Base-by-base conservation (phyloP, 768 basidiomycete species). In the Suillus subaureus region DNA sequence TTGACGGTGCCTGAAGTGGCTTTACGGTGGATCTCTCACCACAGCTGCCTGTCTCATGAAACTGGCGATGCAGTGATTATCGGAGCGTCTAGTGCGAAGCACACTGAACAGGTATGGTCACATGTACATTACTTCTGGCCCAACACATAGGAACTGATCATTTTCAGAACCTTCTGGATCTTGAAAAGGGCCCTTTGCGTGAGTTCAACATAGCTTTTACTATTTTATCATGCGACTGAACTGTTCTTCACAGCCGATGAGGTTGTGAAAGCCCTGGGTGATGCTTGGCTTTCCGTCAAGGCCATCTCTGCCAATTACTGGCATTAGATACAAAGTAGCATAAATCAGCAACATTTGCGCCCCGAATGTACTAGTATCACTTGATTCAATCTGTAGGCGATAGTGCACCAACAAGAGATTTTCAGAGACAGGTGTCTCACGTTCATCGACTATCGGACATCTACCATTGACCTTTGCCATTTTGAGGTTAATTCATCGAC, bases 381-480 rank as follows among this genome's bases (percentile, higher is more conserved):
- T 18, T 15, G 47, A 28, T 3, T 16, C 16, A 28, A 18, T 18
- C 9, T 28, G 26, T 26, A 31, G 28, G 28, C 16, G 8, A 28
- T 8, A 31, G 16, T 15, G 7, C 18, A 54, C 31, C 5, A 31
- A 31, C 18, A 54, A 54, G 31, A 55, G 5, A 21, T n/a, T 55
- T 21, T 33, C 9, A 18, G 8, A 55, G 31, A 55, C 1, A 33
- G 21, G 18, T 31, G 28, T 21, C 18, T 33, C 54, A 3, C 12
- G 28, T 40, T 26, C 23, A 39, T 39, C 8, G 15, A 35, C 51
- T 63, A 79, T 58, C 67, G 68, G 55, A 79, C 72, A 69, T 83
- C 81, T 43, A 88, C 77, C 84, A 93, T 88, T 0, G 87, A 84
- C 56, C 87, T 82, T 45, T 85, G 80, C 90, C 91, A 93, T 72